Evolutionary conservation across 2,329 filamentous ascomycete species (phyloP), one percentile per base, ranked within the genome.

Genomic region (Parafenestella ontariensis): DNA sequence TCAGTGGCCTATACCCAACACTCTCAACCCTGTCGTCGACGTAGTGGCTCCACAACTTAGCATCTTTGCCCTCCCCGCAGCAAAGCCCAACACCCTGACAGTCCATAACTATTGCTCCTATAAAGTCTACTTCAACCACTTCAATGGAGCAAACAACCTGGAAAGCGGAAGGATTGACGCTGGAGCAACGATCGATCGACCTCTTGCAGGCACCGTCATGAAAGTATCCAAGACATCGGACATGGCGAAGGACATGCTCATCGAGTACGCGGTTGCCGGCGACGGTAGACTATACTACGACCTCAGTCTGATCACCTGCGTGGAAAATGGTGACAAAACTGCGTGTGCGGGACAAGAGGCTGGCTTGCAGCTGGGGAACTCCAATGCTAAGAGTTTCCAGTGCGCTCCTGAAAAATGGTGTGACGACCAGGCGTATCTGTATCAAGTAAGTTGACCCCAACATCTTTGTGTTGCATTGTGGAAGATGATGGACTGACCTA

Each of bases 81-180:
- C 54, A 1, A 59, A 31, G 0, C 42, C 59, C 0, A 48, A 60
- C 24, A 57, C 52, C 1, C 43, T 65, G n/a, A 62, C 58, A 10
- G 46, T 65, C 15, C 40, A 58, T 29, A 65, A 64, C 46, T 66
- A 62, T 54, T 66, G 64, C 49, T 31, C 49, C 9, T 65, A 66
- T 41, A 41, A 56, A 15, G 54, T 64, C 21, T 48, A 49, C 40
- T 54, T 58, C 44, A 41, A 53, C 24, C 60, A 59, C 11, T 44
- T 55, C 23, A 28, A 52, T n/a, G 57, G 53, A 15, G 48, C 46
- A 15, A 46, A 24, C 1, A 34, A 39, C 5, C 39, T 41, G 8
- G 55, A 49, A 11, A 23, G 36, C 1, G 54, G 59, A 3, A 42
- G 46, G 23, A 37, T 65, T 15, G 17, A 46, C 1, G 58, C 56